Base-by-base conservation (phyloP, 129 eudicot species). In the Helianthus tuberosus region DNA sequence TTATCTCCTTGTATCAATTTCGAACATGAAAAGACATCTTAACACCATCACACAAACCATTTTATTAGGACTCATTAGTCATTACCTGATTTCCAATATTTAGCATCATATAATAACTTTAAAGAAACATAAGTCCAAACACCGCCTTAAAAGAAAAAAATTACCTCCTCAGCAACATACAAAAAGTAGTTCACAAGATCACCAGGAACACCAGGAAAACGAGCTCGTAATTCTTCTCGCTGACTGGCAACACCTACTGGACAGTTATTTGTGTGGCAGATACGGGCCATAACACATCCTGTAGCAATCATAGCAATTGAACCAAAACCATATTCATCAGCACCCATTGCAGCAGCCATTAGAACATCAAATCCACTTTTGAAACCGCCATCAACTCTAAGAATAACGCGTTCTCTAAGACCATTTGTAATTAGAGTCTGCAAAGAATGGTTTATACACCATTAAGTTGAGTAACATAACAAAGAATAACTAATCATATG, bases 231-330 rank as follows among this genome's bases (percentile, higher is more conserved):
- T 81, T 95, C 99, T 83, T 95, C 99, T 69, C 99, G 82, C 99
- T 95, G 99, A 83, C 99, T 95, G 62, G 99, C 99, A 76, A 95
- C 99, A 82, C 99, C 99, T 78, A 95, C 99, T 62, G 99, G 99
- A 63, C 99, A 95, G 78, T 95, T 95, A 73, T 95, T 95, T 49
- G 99, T 95, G 83, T 95, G 99, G 88, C 99, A 95, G 27, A 95
- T 95, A 73, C 97, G 97, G 79, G 99, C 99, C 99, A 95, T 95
- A 60, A 95, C 89, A 71, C 99, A 95, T 29, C 99, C 99, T 14
- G 99, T 95, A 68, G 99, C 99, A 81, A 95, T 95, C 99, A 95
- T 95, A 2, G 99, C 99, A 69, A 95, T 68, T 11, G 99, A 95
- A 81, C 99, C 99, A 72, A 95, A 95, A 62, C 99, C 99, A 60